Percentiles rank a stretch among this genome's conserved stretches.
Evolutionary conservation across 306 rosid genomes (phyloP).

Genomic region (Argentina anserina): DNA sequence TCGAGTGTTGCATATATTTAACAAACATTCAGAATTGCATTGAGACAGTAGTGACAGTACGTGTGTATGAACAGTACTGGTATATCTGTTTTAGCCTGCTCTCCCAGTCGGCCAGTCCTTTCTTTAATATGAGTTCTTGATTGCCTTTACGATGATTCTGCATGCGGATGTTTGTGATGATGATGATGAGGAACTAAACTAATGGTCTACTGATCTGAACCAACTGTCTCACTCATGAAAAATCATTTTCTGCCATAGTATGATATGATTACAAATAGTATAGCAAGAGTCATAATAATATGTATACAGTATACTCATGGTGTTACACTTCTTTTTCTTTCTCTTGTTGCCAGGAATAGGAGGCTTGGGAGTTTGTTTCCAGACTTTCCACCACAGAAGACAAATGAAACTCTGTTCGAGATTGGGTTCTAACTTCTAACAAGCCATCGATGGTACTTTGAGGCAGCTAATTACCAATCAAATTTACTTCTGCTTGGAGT

Average conservation of each 20-base stretch:
- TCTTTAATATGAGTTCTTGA: not conserved
- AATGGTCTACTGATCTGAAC: not conserved
- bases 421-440: not conserved
- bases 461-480: slow-evolving; percentile 3
- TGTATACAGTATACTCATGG: too few relatives aligned
- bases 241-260: not conserved
- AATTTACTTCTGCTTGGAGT: slow-evolving; percentile 1
- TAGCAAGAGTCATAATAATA: too few relatives aligned
- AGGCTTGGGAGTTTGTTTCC: too few relatives aligned
- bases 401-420: not conserved
- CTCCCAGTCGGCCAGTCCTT: not conserved
- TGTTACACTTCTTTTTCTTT: too few relatives aligned
- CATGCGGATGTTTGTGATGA: not conserved
- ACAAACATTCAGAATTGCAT: too few relatives aligned
- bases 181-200: not conserved
- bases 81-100: not conserved
- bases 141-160: not conserved
- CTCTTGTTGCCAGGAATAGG: too few relatives aligned
- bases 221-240: not conserved
- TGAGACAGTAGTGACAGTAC: too few relatives aligned
- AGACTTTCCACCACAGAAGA: not conserved
- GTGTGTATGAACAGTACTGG: not conserved
- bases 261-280: not conserved
- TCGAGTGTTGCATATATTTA: too few relatives aligned
- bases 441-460: not conserved